phyloP scores from a whole-genome alignment of 495 filamentous ascomycete species.

The Trichocladium uniseriatum region DNA sequence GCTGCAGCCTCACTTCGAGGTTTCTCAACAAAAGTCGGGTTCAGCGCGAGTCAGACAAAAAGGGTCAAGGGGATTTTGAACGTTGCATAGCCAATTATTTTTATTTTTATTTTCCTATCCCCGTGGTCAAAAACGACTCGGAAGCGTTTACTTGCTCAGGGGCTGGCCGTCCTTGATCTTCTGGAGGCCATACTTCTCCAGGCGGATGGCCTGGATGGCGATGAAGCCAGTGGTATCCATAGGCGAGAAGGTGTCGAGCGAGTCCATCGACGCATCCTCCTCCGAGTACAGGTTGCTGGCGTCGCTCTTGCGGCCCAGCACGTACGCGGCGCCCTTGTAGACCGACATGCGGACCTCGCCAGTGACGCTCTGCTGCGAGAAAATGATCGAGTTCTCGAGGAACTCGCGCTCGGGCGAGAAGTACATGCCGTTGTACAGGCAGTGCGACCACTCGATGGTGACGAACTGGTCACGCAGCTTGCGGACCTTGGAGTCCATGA shows the following conservation, averaged over 20 bases:
- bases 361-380: constrained; percentile 53
- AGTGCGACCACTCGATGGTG: constrained; percentile 59
- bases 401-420: constrained; percentile 73
- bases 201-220: constrained; percentile 68
- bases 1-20: not conserved
- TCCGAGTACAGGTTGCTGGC: constrained; percentile 81
- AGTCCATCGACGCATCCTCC: constrained; percentile 79
- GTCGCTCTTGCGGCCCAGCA: constrained; percentile 65
- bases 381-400: constrained; percentile 57
- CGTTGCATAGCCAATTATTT: no score
- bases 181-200: constrained; percentile 78
- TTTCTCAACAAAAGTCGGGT: not conserved
- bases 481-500: constrained; percentile 76
- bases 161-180: constrained; percentile 54
- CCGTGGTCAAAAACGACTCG: no score
- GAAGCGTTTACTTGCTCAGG: constrained; percentile 23
- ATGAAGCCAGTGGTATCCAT: constrained; percentile 66
- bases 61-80: no score
- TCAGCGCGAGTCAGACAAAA: no score
- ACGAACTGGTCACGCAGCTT: constrained; percentile 75
- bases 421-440: constrained; percentile 69
- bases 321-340: constrained; percentile 69
- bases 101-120: not conserved
- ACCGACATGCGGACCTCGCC: constrained; percentile 59
- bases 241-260: constrained; percentile 70